These are phyloP conservation scores for Selaginella tamariscina DNA, from an alignment of 75 land plant genomes.

Conservation along the genomic window DNA sequence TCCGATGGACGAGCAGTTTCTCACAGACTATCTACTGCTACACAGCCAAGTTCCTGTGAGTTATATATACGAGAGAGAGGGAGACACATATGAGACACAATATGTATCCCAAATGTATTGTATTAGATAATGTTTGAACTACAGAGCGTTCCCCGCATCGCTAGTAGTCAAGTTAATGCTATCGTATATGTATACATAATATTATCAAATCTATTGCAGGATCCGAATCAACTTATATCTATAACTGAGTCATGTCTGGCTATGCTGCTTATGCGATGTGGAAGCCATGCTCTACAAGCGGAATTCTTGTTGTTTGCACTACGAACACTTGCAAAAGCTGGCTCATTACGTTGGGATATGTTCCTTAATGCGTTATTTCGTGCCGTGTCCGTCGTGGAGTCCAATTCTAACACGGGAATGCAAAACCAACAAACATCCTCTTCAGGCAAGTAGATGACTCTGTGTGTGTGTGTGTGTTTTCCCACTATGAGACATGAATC, in stretches of 20 bases:
- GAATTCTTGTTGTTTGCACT: slow-evolving; percentile 79
- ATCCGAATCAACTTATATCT: slow-evolving; percentile 63
- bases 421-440: too few species aligned
- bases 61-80: not conserved
- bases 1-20: slow-evolving; percentile 84
- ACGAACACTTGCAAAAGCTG: slow-evolving; percentile 47
- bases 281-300: slow-evolving; percentile 70
- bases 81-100: not conserved
- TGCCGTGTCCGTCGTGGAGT: slow-evolving; percentile 41
- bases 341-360: slow-evolving; percentile 79
- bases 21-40: slow-evolving; percentile 61
- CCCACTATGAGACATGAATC: too few species aligned
- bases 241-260: slow-evolving; percentile 75
- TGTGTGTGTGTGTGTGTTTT: too few species aligned
- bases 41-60: slow-evolving; percentile 52
- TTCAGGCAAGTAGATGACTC: too few species aligned
- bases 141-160: not conserved
- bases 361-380: slow-evolving; percentile 66
- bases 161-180: not conserved
- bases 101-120: not conserved
- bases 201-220: slow-evolving; percentile 40
- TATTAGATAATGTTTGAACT: not conserved
- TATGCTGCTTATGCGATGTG: slow-evolving; percentile 61
- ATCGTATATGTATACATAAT: not conserved
- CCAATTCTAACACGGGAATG: slow-evolving; percentile 9